phyloP scores from a whole-genome alignment of 257 asterid genomes.

The Eucommia ulmoides region DNA sequence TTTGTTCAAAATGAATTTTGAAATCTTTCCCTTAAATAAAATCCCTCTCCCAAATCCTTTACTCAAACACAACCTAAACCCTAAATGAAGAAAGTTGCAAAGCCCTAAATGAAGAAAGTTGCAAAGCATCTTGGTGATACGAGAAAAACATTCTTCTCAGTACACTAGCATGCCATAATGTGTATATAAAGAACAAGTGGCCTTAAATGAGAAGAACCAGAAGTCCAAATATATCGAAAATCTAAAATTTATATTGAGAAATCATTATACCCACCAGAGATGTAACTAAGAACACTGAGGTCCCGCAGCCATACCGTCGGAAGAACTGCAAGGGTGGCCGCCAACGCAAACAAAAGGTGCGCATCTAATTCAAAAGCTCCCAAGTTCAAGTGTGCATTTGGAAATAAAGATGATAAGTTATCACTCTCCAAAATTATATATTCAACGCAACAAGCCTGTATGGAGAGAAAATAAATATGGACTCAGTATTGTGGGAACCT shows the following conservation, averaged over 20 bases:
- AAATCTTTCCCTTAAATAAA: no score
- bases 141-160: no score
- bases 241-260: not conserved
- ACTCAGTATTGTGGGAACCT: not conserved
- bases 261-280: conserved; percentile 50
- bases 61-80: not conserved
- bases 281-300: conserved; percentile 75
- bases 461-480: conserved; percentile 1
- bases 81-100: no score
- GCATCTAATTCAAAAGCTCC: conserved; percentile 49
- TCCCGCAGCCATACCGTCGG: conserved; percentile 84
- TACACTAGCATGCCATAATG: no score
- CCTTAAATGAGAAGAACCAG: no score
- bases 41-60: no score
- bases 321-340: conserved; percentile 65
- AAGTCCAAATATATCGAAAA: not conserved
- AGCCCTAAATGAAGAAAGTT: no score
- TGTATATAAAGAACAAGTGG: no score
- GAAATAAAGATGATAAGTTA: conserved; percentile 78
- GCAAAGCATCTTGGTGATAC: no score
- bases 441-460: conserved; percentile 88
- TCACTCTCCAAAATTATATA: conserved; percentile 86
- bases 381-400: conserved; percentile 57
- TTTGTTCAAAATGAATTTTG: no score
- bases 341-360: conserved; percentile 57